phyloP scores from a whole-genome alignment of 176 grass and related monocot species.

The Zoysia japonica region DNA sequence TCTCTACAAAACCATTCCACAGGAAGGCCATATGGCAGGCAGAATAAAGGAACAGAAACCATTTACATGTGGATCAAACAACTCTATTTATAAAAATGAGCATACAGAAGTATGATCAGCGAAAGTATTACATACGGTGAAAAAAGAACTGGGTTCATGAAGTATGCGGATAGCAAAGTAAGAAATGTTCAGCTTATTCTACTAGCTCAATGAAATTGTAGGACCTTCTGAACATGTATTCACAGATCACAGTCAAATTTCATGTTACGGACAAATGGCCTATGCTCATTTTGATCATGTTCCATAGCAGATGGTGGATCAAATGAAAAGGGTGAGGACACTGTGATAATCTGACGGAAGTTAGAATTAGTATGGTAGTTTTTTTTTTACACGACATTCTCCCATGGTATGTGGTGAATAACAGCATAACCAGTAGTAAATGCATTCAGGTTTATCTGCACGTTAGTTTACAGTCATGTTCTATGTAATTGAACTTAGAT shows the following conservation, averaged over 20 bases:
- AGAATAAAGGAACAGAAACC: slow-evolving; percentile 7
- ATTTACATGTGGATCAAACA: slow-evolving; percentile 19
- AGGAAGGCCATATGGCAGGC: not conserved
- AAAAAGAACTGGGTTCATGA: not conserved
- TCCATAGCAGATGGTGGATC: not conserved
- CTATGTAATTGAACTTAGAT: not conserved
- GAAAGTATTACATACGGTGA: slow-evolving; percentile 1
- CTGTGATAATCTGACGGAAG: not conserved
- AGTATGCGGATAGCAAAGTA: not conserved
- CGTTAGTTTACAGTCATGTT: not conserved
- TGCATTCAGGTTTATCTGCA: not conserved
- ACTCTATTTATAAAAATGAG: not conserved
- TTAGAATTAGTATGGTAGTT: slow-evolving; percentile 8
- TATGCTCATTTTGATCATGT: slow-evolving; percentile 2
- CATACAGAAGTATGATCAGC: slow-evolving; percentile 8
- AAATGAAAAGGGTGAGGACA: not conserved
- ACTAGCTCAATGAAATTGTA: not conserved
- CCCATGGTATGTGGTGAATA: slow-evolving; percentile 8
- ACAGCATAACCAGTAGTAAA: slow-evolving; percentile 11
- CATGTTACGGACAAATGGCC: not conserved
- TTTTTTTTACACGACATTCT: not conserved
- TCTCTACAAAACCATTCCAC: not conserved
- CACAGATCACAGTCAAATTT: not conserved
- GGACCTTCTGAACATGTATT: not conserved
- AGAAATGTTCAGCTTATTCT: slow-evolving; percentile 24